Evolutionary conservation across 106 monocot genomes (phyloP).

Genomic region (Iris macrosiphon): DNA sequence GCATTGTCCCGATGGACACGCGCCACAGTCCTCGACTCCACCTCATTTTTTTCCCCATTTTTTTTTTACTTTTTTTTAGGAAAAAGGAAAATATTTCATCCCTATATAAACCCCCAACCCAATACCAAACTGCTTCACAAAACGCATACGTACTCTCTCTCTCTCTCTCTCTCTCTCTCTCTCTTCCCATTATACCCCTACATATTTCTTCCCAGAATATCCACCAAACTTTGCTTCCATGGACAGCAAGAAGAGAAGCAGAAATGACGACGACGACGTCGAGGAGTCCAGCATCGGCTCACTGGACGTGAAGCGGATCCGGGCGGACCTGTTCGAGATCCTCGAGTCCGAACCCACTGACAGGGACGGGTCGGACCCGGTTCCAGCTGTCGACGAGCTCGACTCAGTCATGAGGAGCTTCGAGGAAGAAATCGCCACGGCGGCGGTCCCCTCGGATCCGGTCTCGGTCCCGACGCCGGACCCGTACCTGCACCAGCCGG

Average conservation of each 20-base stretch:
- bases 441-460: background rate
- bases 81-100: background rate
- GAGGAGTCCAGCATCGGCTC: background rate
- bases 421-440: slow-evolving; percentile 31
- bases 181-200: too few relatives aligned
- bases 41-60: too few relatives aligned
- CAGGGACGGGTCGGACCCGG: slow-evolving; percentile 9
- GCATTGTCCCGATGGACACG: slow-evolving; percentile 13
- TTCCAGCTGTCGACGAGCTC: slow-evolving; percentile 6
- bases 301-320: slow-evolving; percentile 8
- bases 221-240: background rate
- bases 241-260: background rate
- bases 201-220: background rate
- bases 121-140: background rate
- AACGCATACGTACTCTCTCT: background rate
- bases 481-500: slow-evolving; percentile 3
- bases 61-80: background rate
- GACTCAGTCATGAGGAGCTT: slow-evolving; percentile 34
- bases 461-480: background rate
- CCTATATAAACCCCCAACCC: slow-evolving; percentile 8
- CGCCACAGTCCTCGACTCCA: slow-evolving; percentile 6
- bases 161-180: background rate
- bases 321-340: slow-evolving; percentile 13
- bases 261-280: background rate
- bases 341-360: too few relatives aligned